Percentiles rank a stretch among this genome's conserved stretches.
phyloP scores from a whole-genome alignment of 2,329 filamentous ascomycete genomes.

The Scedosporium minutisporum region DNA sequence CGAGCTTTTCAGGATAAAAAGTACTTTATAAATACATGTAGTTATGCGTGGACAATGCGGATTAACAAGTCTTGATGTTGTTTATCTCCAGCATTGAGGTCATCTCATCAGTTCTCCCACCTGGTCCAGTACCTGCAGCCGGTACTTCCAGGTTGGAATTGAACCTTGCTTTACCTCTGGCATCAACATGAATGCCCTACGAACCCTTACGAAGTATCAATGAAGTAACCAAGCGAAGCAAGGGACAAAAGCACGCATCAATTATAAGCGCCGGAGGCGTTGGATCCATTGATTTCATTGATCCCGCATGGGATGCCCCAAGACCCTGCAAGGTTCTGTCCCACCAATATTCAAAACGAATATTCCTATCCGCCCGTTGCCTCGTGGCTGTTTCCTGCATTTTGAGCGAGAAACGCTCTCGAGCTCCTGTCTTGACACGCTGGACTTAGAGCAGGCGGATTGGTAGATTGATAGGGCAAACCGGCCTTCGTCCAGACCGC shows the following conservation, averaged over 20 bases:
- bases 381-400: background rate
- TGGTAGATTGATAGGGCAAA: background rate
- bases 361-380: background rate
- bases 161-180: background rate
- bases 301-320: too few species aligned
- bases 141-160: background rate
- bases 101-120: background rate
- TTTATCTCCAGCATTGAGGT: background rate
- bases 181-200: background rate
- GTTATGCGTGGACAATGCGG: background rate
- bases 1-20: background rate
- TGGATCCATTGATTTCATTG: too few species aligned
- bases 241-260: too few species aligned
- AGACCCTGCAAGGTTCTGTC: background rate
- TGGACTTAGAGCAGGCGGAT: background rate
- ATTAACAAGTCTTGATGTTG: background rate
- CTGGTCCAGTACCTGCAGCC: background rate
- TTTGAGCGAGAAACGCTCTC: background rate
- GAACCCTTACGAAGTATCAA: too few species aligned
- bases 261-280: too few species aligned
- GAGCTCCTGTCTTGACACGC: background rate
- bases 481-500: background rate
- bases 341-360: background rate
- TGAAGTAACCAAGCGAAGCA: too few species aligned
- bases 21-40: background rate